Percentiles rank a stretch among this genome's conserved stretches.
phyloP scores from a whole-genome alignment of 2,329 filamentous ascomycete species.

The Thermochaetoides dissita region DNA sequence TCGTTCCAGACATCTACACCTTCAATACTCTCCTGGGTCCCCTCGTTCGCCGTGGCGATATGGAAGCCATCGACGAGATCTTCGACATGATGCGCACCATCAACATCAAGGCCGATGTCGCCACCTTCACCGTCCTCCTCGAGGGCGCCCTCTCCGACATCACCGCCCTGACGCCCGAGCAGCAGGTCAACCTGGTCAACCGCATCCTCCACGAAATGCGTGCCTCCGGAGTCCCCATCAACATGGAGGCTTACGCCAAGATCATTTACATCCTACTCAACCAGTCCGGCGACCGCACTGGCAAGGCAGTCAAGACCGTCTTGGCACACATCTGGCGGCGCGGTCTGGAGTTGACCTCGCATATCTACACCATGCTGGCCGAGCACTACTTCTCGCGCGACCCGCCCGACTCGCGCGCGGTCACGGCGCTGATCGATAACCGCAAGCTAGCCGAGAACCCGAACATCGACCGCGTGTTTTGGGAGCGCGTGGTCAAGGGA shows the following conservation, averaged over 20 bases:
- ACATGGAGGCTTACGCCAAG: conserved; percentile 52
- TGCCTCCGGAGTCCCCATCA: conserved; percentile 40
- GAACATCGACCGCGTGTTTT: conserved; percentile 46
- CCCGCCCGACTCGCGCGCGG: conserved; percentile 44
- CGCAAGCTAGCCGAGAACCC: conserved; percentile 27
- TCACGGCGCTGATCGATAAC: conserved; percentile 48
- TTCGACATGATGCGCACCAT: conserved; percentile 44
- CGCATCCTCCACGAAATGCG: conserved; percentile 45
- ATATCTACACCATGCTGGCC: conserved; percentile 64
- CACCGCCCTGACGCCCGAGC: conserved; percentile 24
- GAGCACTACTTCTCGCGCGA: conserved; percentile 48
- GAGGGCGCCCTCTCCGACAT: conserved; percentile 39
- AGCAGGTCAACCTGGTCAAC: conserved; percentile 39
- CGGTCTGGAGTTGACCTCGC: conserved; percentile 39
- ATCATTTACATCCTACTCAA: conserved; percentile 51
- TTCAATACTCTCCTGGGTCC: conserved; percentile 59
- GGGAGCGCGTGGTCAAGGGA: conserved; percentile 56
- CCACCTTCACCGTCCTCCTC: conserved; percentile 61
- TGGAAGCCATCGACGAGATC: conserved; percentile 35
- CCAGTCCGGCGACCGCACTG: conserved; percentile 26
- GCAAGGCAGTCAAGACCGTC: conserved; percentile 42
- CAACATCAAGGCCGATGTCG: conserved; percentile 44
- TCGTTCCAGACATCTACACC: conserved; percentile 42
- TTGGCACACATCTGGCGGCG: conserved; percentile 45
- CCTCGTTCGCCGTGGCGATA: conserved; percentile 35